Evolutionary conservation across 495 filamentous ascomycete species (phyloP).

Genomic region (Lasiosphaeria ovina): DNA sequence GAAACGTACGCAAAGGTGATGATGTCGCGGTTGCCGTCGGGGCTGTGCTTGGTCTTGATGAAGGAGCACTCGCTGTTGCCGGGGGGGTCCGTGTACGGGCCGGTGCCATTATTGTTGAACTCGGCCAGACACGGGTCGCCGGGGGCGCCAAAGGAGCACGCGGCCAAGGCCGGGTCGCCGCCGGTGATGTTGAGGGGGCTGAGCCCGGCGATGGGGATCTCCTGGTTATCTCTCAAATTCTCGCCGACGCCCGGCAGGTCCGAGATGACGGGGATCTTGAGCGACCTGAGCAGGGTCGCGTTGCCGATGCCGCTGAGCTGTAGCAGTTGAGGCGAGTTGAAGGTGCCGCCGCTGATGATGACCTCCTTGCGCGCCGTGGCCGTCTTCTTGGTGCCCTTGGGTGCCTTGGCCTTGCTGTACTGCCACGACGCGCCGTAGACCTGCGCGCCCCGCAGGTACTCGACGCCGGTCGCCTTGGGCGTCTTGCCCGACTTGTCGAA

Average conservation of each 20-base stretch:
- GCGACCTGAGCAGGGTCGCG: constrained; percentile 3
- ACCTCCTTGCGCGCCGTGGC: constrained; percentile 35
- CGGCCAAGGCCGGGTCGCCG: constrained; percentile 5
- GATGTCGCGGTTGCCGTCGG: constrained; percentile 22
- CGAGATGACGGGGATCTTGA: constrained; percentile 6
- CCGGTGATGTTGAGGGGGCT: constrained; percentile 13
- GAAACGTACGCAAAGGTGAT: constrained; percentile 37
- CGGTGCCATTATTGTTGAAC: constrained; percentile 13
- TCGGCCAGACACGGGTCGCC: constrained; percentile 23
- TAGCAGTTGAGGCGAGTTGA: constrained; percentile 48
- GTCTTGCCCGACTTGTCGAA: constrained; percentile 43
- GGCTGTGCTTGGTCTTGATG: constrained; percentile 10
- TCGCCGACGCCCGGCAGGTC: constrained; percentile 10
- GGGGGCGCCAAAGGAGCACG: constrained; percentile 26
- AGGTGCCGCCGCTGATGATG: constrained; percentile 42
- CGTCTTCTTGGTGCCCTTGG: constrained; percentile 8
- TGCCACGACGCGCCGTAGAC: constrained; percentile 58
- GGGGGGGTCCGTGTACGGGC: constrained; percentile 19
- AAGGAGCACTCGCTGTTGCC: constrained; percentile 17
- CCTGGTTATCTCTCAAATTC: constrained; percentile 49
- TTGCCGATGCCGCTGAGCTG: constrained; percentile 40
- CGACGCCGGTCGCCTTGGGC: constrained; percentile 57
- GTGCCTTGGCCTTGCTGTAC: constrained; percentile 13
- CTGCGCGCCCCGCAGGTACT: constrained; percentile 56
- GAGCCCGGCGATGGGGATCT: constrained; percentile 40